Base-by-base conservation (phyloP, 1,139 yeast genomes). In the Suhomyces kunorum region DNA sequence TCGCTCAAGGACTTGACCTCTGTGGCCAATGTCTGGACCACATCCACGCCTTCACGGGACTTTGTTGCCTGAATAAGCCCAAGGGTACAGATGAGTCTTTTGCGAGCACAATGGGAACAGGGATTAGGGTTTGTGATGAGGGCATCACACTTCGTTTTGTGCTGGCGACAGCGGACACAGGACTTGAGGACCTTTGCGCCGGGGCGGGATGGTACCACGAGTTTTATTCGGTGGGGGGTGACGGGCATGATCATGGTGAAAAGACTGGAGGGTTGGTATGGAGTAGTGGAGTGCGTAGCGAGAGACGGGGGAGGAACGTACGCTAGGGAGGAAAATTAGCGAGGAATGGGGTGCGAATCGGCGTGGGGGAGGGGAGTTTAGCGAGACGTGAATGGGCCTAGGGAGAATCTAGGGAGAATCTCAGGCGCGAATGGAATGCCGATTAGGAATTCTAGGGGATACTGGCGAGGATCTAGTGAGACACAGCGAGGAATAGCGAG, bases 101-200 rank as follows among this genome's bases (percentile, higher is more conserved):
- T 71, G 54, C 75, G 78, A 11, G 65, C 49, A 56, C 88, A 82
- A 20, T 77, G 73, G 4, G 82, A 58, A 53, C 88, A 82, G 0
- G 85, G 77, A 20, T 60, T 54, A 2, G 87, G 87, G 32, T 68
- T 61, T 17, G 78, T 72, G 15, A 55, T 51, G 7, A 59, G 51
- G 9, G 83, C 83, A 53, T 81, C 83, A 59, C 87, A 82, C 49
- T 74, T 78, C 17, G 82, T 80, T 57, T 82, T 82, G 50, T 80
- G 83, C 51, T 76, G 76, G 32, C 87, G 68, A 56, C 88, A 82
- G 31, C 84, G 62, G 4, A 74, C 66, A 55, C 88, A 82, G 9
- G 85, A 76, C 49, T 80, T 79, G 43, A 81, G 64, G n/a, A 51
- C 40, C 33, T 37, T 56, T 45, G 34, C 41, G 15, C 58, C 56